A percentile compares a stretch with the other conserved stretches of the same genome.
phyloP scores from a whole-genome alignment of 306 rosid species.

The Potentilla sterilis region DNA sequence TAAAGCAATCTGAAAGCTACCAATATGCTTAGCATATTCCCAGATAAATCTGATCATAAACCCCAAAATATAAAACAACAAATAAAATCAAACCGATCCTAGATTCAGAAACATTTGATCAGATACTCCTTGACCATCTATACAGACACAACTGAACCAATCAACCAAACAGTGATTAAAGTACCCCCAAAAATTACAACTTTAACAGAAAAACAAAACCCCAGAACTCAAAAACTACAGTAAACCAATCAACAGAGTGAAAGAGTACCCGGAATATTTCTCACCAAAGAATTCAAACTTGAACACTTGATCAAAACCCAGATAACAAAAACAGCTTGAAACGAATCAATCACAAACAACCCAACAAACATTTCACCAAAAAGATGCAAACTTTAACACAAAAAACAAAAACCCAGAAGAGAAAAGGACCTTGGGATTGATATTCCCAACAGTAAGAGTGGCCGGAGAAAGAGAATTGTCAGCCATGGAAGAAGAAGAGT shows the following conservation, averaged over 20 bases:
- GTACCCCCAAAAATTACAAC: conserved; percentile 19
- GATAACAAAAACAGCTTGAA: neutral
- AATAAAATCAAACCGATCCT: conserved; percentile 26
- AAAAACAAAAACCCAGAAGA: neutral
- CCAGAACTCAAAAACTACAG: neutral
- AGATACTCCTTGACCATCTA: neutral
- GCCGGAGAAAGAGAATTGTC: conserved; percentile 39
- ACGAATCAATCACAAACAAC: neutral
- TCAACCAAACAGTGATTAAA: conserved; percentile 17
- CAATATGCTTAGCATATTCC: neutral
- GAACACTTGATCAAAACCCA: neutral
- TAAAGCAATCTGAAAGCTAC: neutral
- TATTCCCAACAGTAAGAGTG: conserved; percentile 41
- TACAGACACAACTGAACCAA: conserved; percentile 9
- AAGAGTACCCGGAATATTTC: neutral
- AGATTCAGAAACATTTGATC: conserved; percentile 8
- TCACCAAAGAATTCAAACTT: neutral
- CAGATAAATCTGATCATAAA: neutral
- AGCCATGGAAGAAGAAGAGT: conserved; percentile 32
- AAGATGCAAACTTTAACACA: neutral
- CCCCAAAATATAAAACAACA: neutral
- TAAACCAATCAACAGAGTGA: neutral
- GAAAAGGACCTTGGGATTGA: conserved; percentile 67
- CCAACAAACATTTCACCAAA: neutral
- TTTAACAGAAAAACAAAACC: conserved; percentile 2